Conservation (phyloP, 441 rosid genomes). For the Raphanus hybrid region DNA sequence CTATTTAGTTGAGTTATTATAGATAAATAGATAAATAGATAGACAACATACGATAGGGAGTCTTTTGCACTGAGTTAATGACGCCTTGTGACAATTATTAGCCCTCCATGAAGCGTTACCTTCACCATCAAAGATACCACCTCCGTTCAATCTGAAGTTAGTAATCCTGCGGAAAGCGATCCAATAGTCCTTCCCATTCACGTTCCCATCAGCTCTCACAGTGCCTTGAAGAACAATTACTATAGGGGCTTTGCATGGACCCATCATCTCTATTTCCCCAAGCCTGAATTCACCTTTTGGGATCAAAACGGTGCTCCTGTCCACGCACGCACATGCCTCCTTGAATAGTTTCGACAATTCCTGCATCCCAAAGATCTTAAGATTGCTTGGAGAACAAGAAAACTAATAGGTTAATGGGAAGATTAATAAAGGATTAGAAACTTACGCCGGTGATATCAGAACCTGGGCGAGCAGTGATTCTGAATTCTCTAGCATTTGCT, state of each 20-base stretch:
- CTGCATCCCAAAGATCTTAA: constrained; percentile 33
- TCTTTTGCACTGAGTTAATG: constrained; percentile 33
- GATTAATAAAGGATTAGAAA: no score
- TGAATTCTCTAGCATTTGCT: constrained; percentile 35
- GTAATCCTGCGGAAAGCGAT: constrained; percentile 46
- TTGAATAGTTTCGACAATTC: constrained; percentile 51
- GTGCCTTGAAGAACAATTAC: constrained; percentile 49
- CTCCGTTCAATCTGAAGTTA: constrained; percentile 48
- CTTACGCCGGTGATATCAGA: constrained; percentile 34
- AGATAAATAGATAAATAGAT: background rate
- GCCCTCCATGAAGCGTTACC: constrained; percentile 45
- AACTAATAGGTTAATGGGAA: background rate
- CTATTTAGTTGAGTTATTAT: background rate
- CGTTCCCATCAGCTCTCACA: constrained; percentile 44
- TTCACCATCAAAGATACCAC: constrained; percentile 59
- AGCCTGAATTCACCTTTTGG: constrained; percentile 51
- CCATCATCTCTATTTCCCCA: constrained; percentile 40
- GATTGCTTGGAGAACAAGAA: constrained; percentile 19
- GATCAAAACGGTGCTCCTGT: constrained; percentile 46
- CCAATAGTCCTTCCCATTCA: constrained; percentile 43
- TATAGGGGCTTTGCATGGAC: constrained; percentile 60
- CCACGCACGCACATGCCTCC: constrained; percentile 51
- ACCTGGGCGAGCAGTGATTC: constrained; percentile 24
- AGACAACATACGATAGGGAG: constrained; percentile 50
- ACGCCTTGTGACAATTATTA: constrained; percentile 39